These are phyloP conservation scores for Rhynchospora tenuis DNA, from an alignment of 176 grass and related monocot species.

Conservation along the genomic window DNA sequence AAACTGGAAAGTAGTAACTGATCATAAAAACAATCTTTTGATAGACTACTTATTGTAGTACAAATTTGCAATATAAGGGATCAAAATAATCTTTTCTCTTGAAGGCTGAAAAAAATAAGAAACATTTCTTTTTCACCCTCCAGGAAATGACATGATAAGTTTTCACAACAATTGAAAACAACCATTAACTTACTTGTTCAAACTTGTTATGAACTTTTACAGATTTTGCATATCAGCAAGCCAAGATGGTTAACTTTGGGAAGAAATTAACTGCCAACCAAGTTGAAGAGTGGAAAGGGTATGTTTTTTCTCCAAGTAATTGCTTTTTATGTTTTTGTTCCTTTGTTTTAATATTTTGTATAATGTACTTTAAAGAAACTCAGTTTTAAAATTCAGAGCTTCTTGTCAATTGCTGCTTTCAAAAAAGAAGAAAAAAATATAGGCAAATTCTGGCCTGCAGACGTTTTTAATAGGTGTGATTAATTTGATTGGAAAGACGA, in stretches of 20 bases:
- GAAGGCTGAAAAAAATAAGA: neutral
- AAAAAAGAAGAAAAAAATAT: neutral
- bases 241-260: constrained; percentile 88
- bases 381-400: neutral
- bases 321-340: neutral
- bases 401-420: neutral
- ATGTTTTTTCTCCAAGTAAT: constrained; percentile 9
- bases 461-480: too few relatives aligned
- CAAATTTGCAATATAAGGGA: neutral
- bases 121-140: neutral
- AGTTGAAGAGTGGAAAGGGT: constrained; percentile 82
- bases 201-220: constrained; percentile 18
- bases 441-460: too few relatives aligned
- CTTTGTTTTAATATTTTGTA: neutral
- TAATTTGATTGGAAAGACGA: too few relatives aligned
- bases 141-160: neutral
- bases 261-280: constrained; percentile 69
- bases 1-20: neutral
- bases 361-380: neutral
- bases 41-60: neutral
- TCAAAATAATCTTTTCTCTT: neutral
- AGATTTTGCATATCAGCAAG: constrained; percentile 30
- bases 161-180: neutral
- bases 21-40: neutral
- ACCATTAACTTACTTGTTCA: neutral